A percentile compares a stretch with the other conserved stretches of the same genome.
These are phyloP conservation scores for Trebouxia sp. DNA, from an alignment of 139 green algal genomes.

Conservation along the genomic window DNA sequence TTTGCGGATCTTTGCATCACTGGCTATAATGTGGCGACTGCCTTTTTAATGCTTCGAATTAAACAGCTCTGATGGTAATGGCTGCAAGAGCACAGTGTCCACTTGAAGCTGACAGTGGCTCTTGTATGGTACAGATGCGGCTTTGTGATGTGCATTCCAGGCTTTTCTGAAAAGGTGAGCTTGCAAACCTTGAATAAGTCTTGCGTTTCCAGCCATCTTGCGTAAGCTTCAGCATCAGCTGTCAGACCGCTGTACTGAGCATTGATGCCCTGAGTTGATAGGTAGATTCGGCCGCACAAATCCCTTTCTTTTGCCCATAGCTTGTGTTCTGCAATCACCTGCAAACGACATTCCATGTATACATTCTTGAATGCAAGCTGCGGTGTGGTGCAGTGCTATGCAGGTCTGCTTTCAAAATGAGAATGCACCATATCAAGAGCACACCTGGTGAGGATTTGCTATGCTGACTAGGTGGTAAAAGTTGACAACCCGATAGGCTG, in stretches of 20 bases:
- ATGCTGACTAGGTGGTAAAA: constrained; percentile 94
- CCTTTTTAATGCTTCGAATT: too few relatives aligned
- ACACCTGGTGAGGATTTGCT: constrained; percentile 61
- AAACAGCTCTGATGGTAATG: too few relatives aligned
- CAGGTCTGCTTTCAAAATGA: background rate
- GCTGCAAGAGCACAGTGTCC: too few relatives aligned
- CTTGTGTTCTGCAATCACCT: constrained; percentile 48
- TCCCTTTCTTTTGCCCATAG: constrained; percentile 58
- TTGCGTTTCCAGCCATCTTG: constrained; percentile 69
- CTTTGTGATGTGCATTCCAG: background rate
- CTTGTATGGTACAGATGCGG: too few relatives aligned
- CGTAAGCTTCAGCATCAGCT: constrained; percentile 72
- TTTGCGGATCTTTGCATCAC: too few relatives aligned
- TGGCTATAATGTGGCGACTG: too few relatives aligned
- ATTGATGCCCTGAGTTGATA: constrained; percentile 95
- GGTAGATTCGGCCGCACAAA: constrained; percentile 92
- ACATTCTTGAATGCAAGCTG: background rate
- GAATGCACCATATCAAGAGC: background rate
- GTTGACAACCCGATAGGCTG: constrained; percentile 79
- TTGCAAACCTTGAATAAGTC: constrained; percentile 63
- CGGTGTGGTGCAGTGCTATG: background rate
- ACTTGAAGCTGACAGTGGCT: too few relatives aligned
- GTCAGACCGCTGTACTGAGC: constrained; percentile 81
- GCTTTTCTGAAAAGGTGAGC: background rate
- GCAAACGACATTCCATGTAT: background rate